Evolutionary conservation across 2,329 filamentous ascomycete genomes (phyloP).

Genomic region (Fusarium sp.): DNA sequence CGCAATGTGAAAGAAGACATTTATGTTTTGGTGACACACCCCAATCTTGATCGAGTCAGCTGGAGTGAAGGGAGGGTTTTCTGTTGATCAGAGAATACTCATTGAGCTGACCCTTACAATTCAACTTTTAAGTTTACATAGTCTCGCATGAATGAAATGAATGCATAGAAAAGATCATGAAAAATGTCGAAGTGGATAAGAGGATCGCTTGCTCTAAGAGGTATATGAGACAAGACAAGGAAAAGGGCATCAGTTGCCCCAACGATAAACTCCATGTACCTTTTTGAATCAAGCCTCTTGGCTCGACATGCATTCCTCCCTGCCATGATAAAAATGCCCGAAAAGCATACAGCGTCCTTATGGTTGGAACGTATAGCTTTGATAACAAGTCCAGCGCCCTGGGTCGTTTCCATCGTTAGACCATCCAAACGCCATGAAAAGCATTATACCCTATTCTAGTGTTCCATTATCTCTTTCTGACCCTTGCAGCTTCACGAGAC

Average conservation of each 20-base stretch:
- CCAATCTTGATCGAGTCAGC: slow-evolving; percentile 5
- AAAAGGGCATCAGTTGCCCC: slow-evolving; percentile 27
- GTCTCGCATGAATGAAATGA: background rate
- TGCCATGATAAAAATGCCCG: slow-evolving; percentile 16
- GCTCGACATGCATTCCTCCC: slow-evolving; percentile 17
- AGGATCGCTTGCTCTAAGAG: slow-evolving; percentile 46
- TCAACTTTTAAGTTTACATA: background rate
- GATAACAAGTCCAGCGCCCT: slow-evolving; percentile 39
- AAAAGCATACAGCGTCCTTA: slow-evolving; percentile 9
- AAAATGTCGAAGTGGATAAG: slow-evolving; percentile 36
- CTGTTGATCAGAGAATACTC: slow-evolving; percentile 22
- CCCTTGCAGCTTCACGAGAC: background rate
- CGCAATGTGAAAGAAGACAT: slow-evolving; percentile 30
- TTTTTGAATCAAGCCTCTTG: slow-evolving; percentile 23
- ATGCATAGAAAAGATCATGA: slow-evolving; percentile 7
- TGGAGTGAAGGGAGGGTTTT: slow-evolving; percentile 1
- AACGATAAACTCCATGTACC: slow-evolving; percentile 37
- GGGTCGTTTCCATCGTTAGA: slow-evolving; percentile 46
- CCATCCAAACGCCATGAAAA: slow-evolving; percentile 45
- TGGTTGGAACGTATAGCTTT: slow-evolving; percentile 17
- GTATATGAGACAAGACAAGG: slow-evolving; percentile 42
- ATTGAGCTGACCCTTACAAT: background rate
- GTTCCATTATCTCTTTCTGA: slow-evolving; percentile 19
- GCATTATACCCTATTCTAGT: slow-evolving; percentile 27
- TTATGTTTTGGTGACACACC: slow-evolving; percentile 18